Conservation (phyloP, 23 red algal genomes). For the Porphyridium purpureum region DNA sequence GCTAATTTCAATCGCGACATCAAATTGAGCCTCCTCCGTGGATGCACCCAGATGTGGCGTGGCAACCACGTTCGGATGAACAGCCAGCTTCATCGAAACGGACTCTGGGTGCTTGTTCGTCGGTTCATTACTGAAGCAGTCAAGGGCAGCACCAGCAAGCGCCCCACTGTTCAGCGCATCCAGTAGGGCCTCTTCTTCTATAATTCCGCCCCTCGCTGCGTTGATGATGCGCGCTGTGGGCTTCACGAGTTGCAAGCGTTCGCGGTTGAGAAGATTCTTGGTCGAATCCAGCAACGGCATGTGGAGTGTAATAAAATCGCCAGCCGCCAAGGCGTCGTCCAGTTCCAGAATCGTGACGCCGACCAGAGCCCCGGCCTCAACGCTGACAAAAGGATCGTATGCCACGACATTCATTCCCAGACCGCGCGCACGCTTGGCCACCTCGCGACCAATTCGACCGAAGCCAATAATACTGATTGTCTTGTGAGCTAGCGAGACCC, state of each 20-base stretch:
- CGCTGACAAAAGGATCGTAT: conserved; percentile 66
- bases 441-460: conserved; percentile 93
- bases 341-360: conserved; percentile 51
- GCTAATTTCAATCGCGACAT: conserved; percentile 90
- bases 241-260: conserved; percentile 41
- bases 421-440: conserved; percentile 53
- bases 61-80: conserved; percentile 64
- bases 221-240: conserved; percentile 65
- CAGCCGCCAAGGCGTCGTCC: conserved; percentile 15
- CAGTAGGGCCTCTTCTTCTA: conserved; percentile 77
- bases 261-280: conserved; percentile 44
- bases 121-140: conserved; percentile 82
- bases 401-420: conserved; percentile 93
- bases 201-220: conserved; percentile 81
- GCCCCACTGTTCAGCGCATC: conserved; percentile 67
- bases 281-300: conserved; percentile 82
- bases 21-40: conserved; percentile 79
- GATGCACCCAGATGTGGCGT: conserved; percentile 96
- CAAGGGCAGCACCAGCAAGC: conserved; percentile 67
- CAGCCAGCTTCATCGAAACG: conserved; percentile 57
- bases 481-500: conserved; percentile 78
- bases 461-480: conserved; percentile 79
- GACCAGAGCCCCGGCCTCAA: conserved; percentile 45
- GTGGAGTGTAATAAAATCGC: conserved; percentile 94
- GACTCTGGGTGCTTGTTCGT: conserved; percentile 69